These are phyloP conservation scores for Phyllosticta ampelicida DNA, from an alignment of 2,329 filamentous ascomycete species.

Conservation along the genomic window DNA sequence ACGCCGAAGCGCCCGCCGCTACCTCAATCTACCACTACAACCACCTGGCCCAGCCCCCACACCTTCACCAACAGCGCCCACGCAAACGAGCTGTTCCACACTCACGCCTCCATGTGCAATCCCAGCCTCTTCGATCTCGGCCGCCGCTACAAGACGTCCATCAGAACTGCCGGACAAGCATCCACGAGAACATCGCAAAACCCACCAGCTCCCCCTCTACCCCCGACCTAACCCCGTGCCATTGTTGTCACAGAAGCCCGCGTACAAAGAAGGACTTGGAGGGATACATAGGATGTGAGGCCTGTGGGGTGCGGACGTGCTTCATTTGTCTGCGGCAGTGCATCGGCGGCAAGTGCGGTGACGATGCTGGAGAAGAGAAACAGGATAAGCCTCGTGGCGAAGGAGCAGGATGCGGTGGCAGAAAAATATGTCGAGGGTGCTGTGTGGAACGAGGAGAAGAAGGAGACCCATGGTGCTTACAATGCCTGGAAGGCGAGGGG, in stretches of 20 bases:
- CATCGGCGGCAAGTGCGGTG: constrained; percentile 17
- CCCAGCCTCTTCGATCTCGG: not conserved
- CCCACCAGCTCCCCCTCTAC: not conserved
- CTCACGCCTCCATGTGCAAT: not conserved
- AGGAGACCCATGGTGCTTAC: constrained; percentile 56
- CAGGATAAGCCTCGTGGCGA: constrained; percentile 16
- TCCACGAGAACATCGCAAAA: not conserved
- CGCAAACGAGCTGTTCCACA: not conserved
- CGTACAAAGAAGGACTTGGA: constrained; percentile 56
- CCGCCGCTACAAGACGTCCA: not conserved
- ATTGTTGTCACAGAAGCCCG: constrained; percentile 57
- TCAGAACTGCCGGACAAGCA: not conserved
- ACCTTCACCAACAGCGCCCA: not conserved
- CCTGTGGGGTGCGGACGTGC: constrained; percentile 52
- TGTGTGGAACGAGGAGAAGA: constrained; percentile 55
- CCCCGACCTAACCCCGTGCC: constrained; percentile 43
- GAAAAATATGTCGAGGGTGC: constrained; percentile 55
- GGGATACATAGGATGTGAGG: constrained; percentile 52
- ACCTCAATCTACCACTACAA: not conserved
- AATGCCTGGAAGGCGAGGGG: constrained; percentile 37
- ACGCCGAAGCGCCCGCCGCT: not conserved
- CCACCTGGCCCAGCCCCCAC: not conserved
- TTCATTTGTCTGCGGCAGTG: constrained; percentile 60
- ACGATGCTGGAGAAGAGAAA: not conserved
- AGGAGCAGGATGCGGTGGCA: constrained; percentile 23